phyloP scores from a whole-genome alignment of 257 asterid species.

The Prunella vulgaris region DNA sequence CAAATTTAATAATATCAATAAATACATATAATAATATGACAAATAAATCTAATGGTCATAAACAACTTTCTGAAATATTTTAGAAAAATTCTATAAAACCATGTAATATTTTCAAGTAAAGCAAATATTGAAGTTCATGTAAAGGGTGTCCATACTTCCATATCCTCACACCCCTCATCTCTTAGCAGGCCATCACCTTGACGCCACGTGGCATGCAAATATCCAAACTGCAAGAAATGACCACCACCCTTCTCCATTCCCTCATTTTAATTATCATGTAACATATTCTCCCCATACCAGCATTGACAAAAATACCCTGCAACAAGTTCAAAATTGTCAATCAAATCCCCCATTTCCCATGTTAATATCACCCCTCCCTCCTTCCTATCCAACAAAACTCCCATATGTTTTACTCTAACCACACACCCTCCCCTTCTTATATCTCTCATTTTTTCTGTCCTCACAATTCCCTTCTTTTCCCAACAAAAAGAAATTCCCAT shows the following conservation, averaged over 20 bases:
- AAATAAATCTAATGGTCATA: too few species aligned
- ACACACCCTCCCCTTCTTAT: conserved; percentile 32
- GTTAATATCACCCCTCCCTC: conserved; percentile 17
- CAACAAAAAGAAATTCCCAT: conserved; percentile 5
- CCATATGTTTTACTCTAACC: conserved; percentile 31
- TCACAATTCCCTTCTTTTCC: conserved; percentile 14
- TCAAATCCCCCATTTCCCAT: conserved; percentile 15
- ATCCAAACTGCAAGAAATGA: conserved; percentile 34
- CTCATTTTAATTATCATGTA: conserved; percentile 28
- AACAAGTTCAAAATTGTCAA: neutral
- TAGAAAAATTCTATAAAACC: neutral
- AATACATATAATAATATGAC: too few species aligned
- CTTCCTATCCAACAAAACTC: conserved; percentile 15
- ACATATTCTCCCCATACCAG: neutral
- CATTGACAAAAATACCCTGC: conserved; percentile 11
- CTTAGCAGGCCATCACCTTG: conserved; percentile 16
- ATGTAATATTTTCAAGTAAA: neutral
- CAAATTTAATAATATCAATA: too few species aligned
- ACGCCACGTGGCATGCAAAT: conserved; percentile 38
- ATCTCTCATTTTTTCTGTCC: conserved; percentile 23
- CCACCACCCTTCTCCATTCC: conserved; percentile 53
- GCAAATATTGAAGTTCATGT: neutral
- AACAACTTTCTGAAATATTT: too few species aligned
- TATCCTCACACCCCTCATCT: conserved; percentile 41
- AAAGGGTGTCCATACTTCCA: conserved; percentile 27